These are phyloP conservation scores for Aechmea fasciata DNA, from an alignment of 176 grass and related monocot species.

Conservation along the genomic window DNA sequence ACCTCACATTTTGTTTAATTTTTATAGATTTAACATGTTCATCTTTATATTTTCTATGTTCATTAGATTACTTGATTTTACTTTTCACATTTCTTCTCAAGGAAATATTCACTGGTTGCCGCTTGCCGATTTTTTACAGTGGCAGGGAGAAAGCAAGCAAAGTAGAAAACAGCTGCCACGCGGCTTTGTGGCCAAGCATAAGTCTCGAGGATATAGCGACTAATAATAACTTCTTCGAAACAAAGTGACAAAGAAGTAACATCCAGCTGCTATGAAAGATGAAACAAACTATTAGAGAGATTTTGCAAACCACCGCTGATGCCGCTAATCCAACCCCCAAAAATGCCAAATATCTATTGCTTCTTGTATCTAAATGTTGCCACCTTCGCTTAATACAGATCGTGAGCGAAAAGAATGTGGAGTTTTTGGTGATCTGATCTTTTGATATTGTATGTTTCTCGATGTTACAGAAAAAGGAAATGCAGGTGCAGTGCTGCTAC, in stretches of 20 bases:
- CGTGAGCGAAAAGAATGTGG: background rate
- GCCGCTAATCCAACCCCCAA: background rate
- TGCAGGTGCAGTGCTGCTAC: background rate
- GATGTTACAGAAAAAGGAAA: conserved; percentile 13
- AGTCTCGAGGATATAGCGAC: background rate
- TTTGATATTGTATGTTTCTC: background rate
- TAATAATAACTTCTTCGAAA: background rate
- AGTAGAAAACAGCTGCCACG: conserved; percentile 10
- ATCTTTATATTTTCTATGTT: background rate
- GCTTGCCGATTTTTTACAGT: conserved; percentile 8
- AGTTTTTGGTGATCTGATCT: background rate
- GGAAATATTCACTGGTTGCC: background rate
- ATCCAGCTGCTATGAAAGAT: background rate
- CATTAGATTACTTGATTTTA: background rate
- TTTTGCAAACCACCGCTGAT: background rate
- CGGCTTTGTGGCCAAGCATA: background rate
- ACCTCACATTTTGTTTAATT: background rate
- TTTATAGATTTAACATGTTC: background rate
- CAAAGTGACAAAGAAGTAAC: background rate
- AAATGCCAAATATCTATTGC: background rate
- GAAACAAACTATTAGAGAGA: background rate
- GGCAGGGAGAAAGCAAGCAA: conserved; percentile 35
- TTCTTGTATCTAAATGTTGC: background rate
- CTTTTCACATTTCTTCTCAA: background rate
- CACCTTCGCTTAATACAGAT: background rate